Conservation (phyloP, 2,329 filamentous ascomycete species). For the Westerdykella ornata region DNA sequence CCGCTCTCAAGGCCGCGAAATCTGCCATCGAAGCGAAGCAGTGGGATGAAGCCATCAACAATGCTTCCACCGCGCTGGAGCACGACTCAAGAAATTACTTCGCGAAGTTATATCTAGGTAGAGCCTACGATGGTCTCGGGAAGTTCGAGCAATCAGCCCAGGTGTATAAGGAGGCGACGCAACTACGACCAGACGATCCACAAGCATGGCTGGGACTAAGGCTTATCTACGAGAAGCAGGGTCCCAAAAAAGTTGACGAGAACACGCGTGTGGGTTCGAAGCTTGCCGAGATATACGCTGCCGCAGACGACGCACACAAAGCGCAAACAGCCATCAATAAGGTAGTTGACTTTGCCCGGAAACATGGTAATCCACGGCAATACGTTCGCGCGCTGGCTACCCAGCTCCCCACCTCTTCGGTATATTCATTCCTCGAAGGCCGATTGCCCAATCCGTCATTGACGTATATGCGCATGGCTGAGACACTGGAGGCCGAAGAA, state of each 20-base stretch:
- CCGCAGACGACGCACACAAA: constrained; percentile 54
- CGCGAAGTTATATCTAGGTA: constrained; percentile 81
- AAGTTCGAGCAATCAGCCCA: constrained; percentile 66
- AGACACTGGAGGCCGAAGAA: constrained; percentile 79
- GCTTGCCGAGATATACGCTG: constrained; percentile 67
- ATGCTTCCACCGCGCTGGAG: constrained; percentile 62
- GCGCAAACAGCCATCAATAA: constrained; percentile 66
- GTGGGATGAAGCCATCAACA: constrained; percentile 66
- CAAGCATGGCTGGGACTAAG: constrained; percentile 88
- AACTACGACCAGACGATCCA: constrained; percentile 65
- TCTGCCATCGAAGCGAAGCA: constrained; percentile 70
- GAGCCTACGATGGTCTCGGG: constrained; percentile 71
- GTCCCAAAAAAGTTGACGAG: constrained; percentile 58
- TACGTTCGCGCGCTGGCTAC: constrained; percentile 70
- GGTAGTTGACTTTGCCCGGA: constrained; percentile 66
- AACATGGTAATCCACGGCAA: constrained; percentile 64
- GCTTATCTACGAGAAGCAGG: constrained; percentile 76
- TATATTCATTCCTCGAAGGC: constrained; percentile 79
- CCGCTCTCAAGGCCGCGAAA: constrained; percentile 73
- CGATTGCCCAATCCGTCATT: constrained; percentile 70
- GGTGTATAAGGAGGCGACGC: constrained; percentile 66
- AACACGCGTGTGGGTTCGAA: constrained; percentile 69
- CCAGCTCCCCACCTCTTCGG: constrained; percentile 68
- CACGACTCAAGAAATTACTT: constrained; percentile 75
- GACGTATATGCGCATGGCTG: constrained; percentile 75